Conservation (phyloP, 495 filamentous ascomycete genomes). For the Neurospora sublineolata region DNA sequence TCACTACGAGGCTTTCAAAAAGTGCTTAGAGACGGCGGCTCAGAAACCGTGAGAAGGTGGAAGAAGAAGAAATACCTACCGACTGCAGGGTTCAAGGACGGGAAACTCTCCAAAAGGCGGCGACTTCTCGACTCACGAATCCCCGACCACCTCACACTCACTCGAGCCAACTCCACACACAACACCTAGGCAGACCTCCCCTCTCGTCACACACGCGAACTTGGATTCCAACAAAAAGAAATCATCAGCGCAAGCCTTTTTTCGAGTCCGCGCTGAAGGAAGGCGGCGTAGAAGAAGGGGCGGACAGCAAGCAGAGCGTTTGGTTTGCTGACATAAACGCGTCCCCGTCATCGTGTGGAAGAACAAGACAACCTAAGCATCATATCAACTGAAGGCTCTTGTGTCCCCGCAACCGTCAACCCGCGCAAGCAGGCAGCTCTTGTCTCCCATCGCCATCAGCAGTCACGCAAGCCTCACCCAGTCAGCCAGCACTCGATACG, state of each 20-base stretch:
- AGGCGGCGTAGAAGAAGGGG: neutral
- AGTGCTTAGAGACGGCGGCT: neutral
- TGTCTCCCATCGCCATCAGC: neutral
- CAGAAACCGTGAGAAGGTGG: slow-evolving; percentile 1
- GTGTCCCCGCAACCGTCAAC: neutral
- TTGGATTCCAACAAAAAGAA: neutral
- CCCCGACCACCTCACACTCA: neutral
- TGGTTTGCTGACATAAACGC: neutral
- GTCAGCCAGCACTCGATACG: neutral
- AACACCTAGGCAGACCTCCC: neutral
- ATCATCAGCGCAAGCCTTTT: neutral
- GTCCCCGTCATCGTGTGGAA: neutral
- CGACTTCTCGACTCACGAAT: neutral
- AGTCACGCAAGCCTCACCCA: neutral
- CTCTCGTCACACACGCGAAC: neutral
- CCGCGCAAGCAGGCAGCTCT: neutral
- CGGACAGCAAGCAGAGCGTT: neutral
- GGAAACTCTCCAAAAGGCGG: neutral
- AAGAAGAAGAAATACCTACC: neutral
- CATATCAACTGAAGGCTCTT: neutral
- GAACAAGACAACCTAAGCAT: neutral
- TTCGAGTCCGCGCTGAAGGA: neutral
- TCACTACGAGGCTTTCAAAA: slow-evolving; percentile 6
- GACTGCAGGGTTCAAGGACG: neutral
- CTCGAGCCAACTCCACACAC: neutral